These are phyloP conservation scores for Pseudocercospora musae DNA, from an alignment of 2,329 filamentous ascomycete genomes.

Conservation along the genomic window DNA sequence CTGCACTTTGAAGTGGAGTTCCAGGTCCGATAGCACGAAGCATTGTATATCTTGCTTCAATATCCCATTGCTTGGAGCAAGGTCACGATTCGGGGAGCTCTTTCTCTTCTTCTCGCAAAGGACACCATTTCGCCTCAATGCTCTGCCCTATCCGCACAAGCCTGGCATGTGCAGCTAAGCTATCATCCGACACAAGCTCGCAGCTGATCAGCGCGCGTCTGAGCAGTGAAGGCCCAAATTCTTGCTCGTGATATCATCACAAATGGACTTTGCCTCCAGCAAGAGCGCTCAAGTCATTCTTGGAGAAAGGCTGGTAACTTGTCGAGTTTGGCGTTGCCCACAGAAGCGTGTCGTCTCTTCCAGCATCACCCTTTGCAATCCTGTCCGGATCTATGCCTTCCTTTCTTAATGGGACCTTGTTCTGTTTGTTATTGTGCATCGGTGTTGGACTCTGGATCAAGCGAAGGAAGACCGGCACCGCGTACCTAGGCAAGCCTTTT, in stretches of 20 bases:
- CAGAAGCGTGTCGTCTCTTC: conserved; percentile 46
- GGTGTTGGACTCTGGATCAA: conserved; percentile 56
- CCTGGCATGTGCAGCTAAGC: not conserved
- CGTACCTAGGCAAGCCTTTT: conserved; percentile 65
- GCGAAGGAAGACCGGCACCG: conserved; percentile 70
- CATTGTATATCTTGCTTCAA: not conserved
- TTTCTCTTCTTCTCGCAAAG: not conserved
- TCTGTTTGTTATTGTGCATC: conserved; percentile 77
- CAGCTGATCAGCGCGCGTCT: not conserved
- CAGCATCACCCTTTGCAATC: conserved; percentile 45
- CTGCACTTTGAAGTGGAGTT: not conserved
- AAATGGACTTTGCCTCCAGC: conserved; percentile 19
- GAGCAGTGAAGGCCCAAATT: not conserved
- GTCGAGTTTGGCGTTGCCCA: conserved; percentile 50
- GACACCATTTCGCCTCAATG: not conserved
- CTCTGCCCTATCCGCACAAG: not conserved
- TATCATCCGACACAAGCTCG: not conserved
- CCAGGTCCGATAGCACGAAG: not conserved
- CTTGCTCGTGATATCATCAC: conserved; percentile 5
- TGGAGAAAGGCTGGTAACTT: conserved; percentile 57
- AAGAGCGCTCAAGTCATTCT: conserved; percentile 51
- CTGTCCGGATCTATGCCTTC: conserved; percentile 62
- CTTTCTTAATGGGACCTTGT: conserved; percentile 66
- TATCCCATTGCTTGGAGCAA: not conserved
- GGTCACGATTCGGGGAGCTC: not conserved